Conservation (phyloP, 345 rosid genomes). For the Pugionium dolabratum region DNA sequence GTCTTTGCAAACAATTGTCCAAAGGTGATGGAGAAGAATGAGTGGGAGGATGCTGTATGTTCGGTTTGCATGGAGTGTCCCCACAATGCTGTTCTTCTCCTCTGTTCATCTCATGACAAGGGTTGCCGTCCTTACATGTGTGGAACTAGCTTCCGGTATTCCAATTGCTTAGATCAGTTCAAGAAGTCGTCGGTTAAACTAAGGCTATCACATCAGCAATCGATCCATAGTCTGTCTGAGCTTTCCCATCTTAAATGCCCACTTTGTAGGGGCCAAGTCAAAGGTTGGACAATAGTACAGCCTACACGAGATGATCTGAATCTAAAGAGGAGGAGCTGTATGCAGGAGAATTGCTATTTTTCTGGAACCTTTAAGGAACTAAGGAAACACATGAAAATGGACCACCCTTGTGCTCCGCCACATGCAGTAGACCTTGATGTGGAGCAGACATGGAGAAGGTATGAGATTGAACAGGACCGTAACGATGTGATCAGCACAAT, state of each 20-base stretch:
- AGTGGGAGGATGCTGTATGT: constrained; percentile 84
- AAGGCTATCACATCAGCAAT: constrained; percentile 1
- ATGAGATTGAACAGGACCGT: constrained; percentile 17
- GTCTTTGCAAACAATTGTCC: constrained; percentile 48
- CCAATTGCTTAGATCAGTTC: constrained; percentile 81
- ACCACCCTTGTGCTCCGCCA: constrained; percentile 27
- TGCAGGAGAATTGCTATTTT: constrained; percentile 23
- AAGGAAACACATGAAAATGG: constrained; percentile 25
- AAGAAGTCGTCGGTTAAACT: constrained; percentile 21
- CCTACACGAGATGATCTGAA: constrained; percentile 28
- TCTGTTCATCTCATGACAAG: constrained; percentile 94
- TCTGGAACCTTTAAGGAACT: constrained; percentile 21
- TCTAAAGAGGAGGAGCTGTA: constrained; percentile 25
- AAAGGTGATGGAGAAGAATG: constrained; percentile 61
- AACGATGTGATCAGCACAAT: constrained; percentile 23
- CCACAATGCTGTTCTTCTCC: constrained; percentile 95
- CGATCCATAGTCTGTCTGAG: constrained; percentile 8
- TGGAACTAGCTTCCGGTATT: constrained; percentile 41
- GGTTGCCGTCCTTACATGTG: constrained; percentile 99
- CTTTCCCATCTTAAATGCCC: constrained; percentile 19
- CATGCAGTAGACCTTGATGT: constrained; percentile 18
- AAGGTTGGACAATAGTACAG: constrained; percentile 25
- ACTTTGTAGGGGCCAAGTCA: constrained; percentile 24
- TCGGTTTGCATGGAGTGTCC: constrained; percentile 45
- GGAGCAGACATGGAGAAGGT: constrained; percentile 25